Evolutionary conservation across 176 grass and related monocot genomes (phyloP).

Genomic region (Puccinellia tenuiflora): DNA sequence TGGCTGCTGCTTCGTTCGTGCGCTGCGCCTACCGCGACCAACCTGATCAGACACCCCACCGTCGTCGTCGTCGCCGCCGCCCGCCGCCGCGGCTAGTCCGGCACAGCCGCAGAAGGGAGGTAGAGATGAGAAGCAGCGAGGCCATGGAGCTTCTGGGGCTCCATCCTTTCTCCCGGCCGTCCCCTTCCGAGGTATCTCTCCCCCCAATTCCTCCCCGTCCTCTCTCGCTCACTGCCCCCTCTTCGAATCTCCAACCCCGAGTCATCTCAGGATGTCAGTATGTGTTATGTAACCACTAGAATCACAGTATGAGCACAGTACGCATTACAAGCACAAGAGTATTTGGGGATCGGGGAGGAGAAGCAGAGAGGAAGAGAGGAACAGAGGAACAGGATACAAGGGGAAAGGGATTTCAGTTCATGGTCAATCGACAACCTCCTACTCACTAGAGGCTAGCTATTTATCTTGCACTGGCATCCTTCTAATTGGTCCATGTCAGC

Average conservation of each 20-base stretch:
- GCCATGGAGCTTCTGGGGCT: constrained; percentile 69
- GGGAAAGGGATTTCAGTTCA: too few species aligned
- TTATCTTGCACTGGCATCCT: too few species aligned
- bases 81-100: background rate
- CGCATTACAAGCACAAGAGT: too few species aligned
- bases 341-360: too few species aligned
- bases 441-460: too few species aligned
- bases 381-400: too few species aligned
- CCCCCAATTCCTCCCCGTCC: background rate
- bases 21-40: background rate
- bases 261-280: background rate
- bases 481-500: too few species aligned
- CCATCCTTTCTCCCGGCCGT: constrained; percentile 47
- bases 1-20: constrained; percentile 6
- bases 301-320: too few species aligned
- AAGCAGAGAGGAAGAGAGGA: too few species aligned
- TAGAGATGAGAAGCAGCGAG: constrained; percentile 53
- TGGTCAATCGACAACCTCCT: too few species aligned
- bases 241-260: background rate
- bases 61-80: background rate
- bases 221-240: background rate
- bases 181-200: constrained; percentile 43
- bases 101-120: background rate
- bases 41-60: background rate
- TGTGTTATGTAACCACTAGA: too few species aligned